Conservation (phyloP, 2,329 filamentous ascomycete genomes). For the Paecilomyces sp. region DNA sequence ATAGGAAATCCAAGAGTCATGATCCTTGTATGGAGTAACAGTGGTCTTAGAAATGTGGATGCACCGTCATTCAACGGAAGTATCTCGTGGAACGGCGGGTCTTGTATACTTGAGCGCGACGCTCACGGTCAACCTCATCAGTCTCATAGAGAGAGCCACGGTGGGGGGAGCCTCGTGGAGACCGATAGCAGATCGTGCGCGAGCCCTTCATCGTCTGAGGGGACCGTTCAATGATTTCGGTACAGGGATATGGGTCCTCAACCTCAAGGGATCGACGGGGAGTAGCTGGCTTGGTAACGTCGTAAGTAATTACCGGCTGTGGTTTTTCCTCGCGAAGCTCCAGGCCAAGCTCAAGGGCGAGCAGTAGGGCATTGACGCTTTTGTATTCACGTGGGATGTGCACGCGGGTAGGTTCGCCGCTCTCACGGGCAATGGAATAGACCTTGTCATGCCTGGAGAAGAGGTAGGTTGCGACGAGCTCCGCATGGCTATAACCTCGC, state of each 20-base stretch:
- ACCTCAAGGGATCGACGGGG: constrained; percentile 14
- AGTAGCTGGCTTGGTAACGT: constrained; percentile 22
- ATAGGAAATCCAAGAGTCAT: not conserved
- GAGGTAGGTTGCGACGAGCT: constrained; percentile 27
- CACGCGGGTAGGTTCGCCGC: constrained; percentile 30
- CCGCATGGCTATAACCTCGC: constrained; percentile 23
- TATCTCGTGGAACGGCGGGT: constrained; percentile 22
- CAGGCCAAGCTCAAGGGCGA: constrained; percentile 37
- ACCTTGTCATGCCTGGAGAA: constrained; percentile 28
- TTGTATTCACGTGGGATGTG: constrained; percentile 33
- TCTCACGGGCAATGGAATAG: constrained; percentile 35
- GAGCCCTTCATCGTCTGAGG: constrained; percentile 17
- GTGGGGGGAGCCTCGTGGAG: constrained; percentile 23
- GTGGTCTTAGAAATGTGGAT: not conserved
- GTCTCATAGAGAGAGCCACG: constrained; percentile 29
- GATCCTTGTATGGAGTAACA: not conserved
- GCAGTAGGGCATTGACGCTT: constrained; percentile 30
- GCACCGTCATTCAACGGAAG: constrained; percentile 16
- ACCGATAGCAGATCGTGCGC: constrained; percentile 28
- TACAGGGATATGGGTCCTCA: constrained; percentile 11
- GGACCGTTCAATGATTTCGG: constrained; percentile 22
- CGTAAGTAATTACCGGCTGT: constrained; percentile 23
- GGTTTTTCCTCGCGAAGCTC: constrained; percentile 13
- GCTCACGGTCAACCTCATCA: constrained; percentile 28
- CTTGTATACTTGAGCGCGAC: constrained; percentile 20